A percentile compares a stretch with the other conserved stretches of the same genome.
Conservation (phyloP, 1,139 yeast species). For the Geotrichum aggregatum region DNA sequence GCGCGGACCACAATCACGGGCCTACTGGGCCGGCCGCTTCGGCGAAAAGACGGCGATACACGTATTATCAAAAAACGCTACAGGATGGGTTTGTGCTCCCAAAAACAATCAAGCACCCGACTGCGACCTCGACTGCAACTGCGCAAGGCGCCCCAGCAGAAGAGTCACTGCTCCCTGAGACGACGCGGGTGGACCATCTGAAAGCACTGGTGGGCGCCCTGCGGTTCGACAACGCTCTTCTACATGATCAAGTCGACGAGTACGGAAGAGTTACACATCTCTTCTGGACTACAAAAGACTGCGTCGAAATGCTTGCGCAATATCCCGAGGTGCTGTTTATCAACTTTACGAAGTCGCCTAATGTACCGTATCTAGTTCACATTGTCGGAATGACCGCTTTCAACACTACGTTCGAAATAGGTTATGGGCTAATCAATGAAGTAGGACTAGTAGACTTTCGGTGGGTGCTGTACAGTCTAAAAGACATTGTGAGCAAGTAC, state of each 20-base stretch:
- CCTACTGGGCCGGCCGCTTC: slow-evolving; percentile 21
- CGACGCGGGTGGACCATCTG: slow-evolving; percentile 10
- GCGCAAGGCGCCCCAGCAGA: slow-evolving; percentile 6
- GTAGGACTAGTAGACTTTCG: slow-evolving; percentile 15
- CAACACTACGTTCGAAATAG: slow-evolving; percentile 22
- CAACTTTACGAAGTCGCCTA: slow-evolving; percentile 11
- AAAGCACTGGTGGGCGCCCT: slow-evolving; percentile 22
- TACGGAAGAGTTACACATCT: slow-evolving; percentile 18
- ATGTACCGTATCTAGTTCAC: slow-evolving; percentile 16
- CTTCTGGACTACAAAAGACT: slow-evolving; percentile 20
- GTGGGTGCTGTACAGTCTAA: slow-evolving; percentile 19
- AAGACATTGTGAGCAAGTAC: slow-evolving; percentile 20
- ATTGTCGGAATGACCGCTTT: slow-evolving; percentile 21
- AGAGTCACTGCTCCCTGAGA: background rate
- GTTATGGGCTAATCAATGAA: slow-evolving; percentile 19
- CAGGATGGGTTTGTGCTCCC: slow-evolving; percentile 15
- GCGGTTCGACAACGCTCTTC: slow-evolving; percentile 20
- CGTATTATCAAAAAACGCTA: slow-evolving; percentile 21
- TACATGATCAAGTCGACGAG: slow-evolving; percentile 19
- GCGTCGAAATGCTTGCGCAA: slow-evolving; percentile 21
- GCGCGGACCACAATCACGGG: slow-evolving; percentile 21
- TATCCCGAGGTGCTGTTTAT: slow-evolving; percentile 22
- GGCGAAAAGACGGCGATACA: slow-evolving; percentile 15
- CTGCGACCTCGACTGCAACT: too few species aligned
- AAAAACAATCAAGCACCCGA: slow-evolving; percentile 5